phyloP scores from a whole-genome alignment of 2,329 filamentous ascomycete genomes.

The Coniochaeta pulveracea region DNA sequence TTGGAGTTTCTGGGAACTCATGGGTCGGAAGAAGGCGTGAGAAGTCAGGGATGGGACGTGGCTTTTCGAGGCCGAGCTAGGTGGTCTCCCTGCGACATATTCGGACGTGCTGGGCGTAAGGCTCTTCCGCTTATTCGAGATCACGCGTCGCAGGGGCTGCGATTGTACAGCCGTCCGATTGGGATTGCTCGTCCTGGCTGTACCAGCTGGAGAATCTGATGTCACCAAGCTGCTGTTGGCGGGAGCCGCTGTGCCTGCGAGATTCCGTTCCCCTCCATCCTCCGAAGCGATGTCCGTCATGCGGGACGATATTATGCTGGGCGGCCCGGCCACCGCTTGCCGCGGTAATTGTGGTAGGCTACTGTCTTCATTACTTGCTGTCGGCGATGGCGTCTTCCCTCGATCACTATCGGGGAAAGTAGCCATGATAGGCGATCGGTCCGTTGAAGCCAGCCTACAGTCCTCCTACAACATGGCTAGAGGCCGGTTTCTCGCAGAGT shows the following conservation, averaged over 20 bases:
- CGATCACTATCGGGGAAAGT: constrained; percentile 18
- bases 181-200: constrained; percentile 39
- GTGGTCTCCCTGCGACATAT: constrained; percentile 39
- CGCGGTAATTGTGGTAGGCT: constrained; percentile 28
- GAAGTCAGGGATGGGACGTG: constrained; percentile 85
- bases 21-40: constrained; percentile 87
- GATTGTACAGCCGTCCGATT: constrained; percentile 38
- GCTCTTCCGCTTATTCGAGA: constrained; percentile 32
- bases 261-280: constrained; percentile 34
- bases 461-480: no score
- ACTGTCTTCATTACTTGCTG: constrained; percentile 22
- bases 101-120: constrained; percentile 24
- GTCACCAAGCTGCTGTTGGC: constrained; percentile 21
- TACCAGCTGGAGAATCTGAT: constrained; percentile 42
- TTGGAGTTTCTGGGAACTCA: constrained; percentile 92
- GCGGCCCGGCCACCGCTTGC: constrained; percentile 34
- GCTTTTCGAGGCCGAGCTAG: constrained; percentile 63
- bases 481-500: no score
- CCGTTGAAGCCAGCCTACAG: no score
- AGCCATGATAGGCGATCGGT: background rate
- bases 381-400: constrained; percentile 21
- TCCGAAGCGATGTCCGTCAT: constrained; percentile 56
- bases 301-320: constrained; percentile 60
- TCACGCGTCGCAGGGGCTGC: constrained; percentile 42
- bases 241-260: constrained; percentile 19